Evolutionary conservation across 345 rosid genomes (phyloP).

Genomic region (Syzygium grande): DNA sequence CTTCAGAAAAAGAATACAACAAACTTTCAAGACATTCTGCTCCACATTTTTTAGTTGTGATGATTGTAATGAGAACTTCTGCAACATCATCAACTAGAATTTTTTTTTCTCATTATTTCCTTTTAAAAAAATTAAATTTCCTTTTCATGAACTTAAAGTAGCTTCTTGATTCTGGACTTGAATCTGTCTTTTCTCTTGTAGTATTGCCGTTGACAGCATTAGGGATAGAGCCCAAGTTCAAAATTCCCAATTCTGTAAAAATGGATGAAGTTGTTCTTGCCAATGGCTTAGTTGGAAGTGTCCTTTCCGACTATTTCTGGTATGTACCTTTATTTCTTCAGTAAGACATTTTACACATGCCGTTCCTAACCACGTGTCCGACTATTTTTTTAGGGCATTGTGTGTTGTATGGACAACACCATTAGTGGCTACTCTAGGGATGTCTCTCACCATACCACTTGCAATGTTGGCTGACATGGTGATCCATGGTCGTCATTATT

Average conservation of each 20-base stretch:
- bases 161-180: background rate
- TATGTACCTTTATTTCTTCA: conserved; percentile 7
- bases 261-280: conserved; percentile 95
- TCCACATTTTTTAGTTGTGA: background rate
- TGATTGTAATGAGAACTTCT: background rate
- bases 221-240: conserved; percentile 94
- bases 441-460: conserved; percentile 84
- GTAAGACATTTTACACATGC: background rate
- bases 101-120: background rate
- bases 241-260: conserved; percentile 86
- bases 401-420: conserved; percentile 89
- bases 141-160: background rate
- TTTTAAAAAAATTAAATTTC: background rate
- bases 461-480: conserved; percentile 85
- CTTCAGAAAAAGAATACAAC: background rate
- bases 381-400: conserved; percentile 44
- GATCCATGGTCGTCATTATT: conserved; percentile 76
- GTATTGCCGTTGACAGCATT: conserved; percentile 96
- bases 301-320: conserved; percentile 97
- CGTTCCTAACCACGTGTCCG: background rate
- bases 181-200: conserved; percentile 21
- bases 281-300: conserved; percentile 92
- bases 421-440: conserved; percentile 72
- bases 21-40: background rate
- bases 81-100: background rate